Percentiles rank a stretch among this genome's conserved stretches.
phyloP scores from a whole-genome alignment of 1,284 basidiomycete genomes.

The Malassezia caprae region DNA sequence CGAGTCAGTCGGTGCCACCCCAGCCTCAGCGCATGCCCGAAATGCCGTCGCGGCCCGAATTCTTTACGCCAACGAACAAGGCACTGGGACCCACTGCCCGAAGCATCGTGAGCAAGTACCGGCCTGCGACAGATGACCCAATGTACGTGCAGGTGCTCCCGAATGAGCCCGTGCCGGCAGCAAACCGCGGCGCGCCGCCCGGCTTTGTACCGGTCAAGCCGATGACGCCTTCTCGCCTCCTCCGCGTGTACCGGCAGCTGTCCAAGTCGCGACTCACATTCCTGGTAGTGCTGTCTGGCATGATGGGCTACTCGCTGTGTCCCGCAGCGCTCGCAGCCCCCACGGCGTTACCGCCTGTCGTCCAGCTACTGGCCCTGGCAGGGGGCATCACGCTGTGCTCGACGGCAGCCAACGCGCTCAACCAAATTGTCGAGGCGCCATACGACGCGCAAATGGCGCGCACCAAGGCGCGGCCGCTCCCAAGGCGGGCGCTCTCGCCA shows the following conservation, averaged over 20 bases:
- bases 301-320: constrained; percentile 85
- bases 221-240: neutral
- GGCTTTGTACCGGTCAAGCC: constrained; percentile 5
- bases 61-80: neutral
- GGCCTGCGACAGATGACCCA: constrained; percentile 10
- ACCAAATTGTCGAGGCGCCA: constrained; percentile 87
- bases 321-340: constrained; percentile 29
- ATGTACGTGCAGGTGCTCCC: constrained; percentile 5
- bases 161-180: neutral
- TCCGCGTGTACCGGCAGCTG: constrained; percentile 62
- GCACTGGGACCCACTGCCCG: neutral
- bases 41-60: neutral
- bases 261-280: constrained; percentile 78
- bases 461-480: constrained; percentile 80
- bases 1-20: neutral
- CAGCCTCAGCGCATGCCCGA: constrained; percentile 3
- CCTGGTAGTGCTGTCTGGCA: constrained; percentile 80
- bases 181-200: neutral
- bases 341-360: constrained; percentile 24
- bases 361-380: constrained; percentile 66
- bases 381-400: constrained; percentile 81
- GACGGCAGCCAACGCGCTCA: constrained; percentile 85
- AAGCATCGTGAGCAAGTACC: constrained; percentile 6
- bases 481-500: constrained; percentile 68
- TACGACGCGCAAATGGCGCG: constrained; percentile 94